phyloP scores from a whole-genome alignment of 441 rosid species.

The Corymbia citriodora region DNA sequence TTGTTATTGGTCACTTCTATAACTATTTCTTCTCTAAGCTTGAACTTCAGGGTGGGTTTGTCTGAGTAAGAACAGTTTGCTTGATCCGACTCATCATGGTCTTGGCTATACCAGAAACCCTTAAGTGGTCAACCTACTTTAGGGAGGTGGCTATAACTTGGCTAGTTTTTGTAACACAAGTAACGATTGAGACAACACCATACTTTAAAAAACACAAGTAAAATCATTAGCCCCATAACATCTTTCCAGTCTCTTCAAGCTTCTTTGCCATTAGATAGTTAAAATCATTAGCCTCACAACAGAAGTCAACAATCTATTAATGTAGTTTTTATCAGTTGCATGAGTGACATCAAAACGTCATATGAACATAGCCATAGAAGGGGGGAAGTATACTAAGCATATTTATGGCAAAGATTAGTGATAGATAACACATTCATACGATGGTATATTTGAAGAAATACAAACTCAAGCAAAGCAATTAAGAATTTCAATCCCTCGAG shows the following conservation, averaged over 20 bases:
- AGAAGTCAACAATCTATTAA: slow-evolving; percentile 85
- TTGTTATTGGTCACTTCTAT: too few relatives aligned
- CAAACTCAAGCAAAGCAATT: background rate
- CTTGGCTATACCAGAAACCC: too few relatives aligned
- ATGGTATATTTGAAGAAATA: background rate
- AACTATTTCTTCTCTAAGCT: too few relatives aligned
- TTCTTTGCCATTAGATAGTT: slow-evolving; percentile 71
- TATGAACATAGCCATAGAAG: background rate
- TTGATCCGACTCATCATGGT: too few relatives aligned
- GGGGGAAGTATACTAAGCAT: background rate
- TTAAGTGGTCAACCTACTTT: too few relatives aligned
- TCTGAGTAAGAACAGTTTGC: too few relatives aligned
- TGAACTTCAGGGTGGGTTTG: too few relatives aligned
- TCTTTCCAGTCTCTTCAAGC: slow-evolving; percentile 83
- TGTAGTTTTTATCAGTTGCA: slow-evolving; percentile 4
- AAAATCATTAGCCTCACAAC: slow-evolving; percentile 95
- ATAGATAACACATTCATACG: background rate
- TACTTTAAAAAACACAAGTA: too few relatives aligned
- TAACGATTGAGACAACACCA: too few relatives aligned
- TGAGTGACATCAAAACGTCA: background rate
- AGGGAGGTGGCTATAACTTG: too few relatives aligned
- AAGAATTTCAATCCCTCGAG: background rate
- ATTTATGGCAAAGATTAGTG: background rate
- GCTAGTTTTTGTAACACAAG: too few relatives aligned
- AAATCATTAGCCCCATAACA: too few relatives aligned